phyloP scores from a whole-genome alignment of 768 basidiomycete genomes.

The Ramaria rubella region DNA sequence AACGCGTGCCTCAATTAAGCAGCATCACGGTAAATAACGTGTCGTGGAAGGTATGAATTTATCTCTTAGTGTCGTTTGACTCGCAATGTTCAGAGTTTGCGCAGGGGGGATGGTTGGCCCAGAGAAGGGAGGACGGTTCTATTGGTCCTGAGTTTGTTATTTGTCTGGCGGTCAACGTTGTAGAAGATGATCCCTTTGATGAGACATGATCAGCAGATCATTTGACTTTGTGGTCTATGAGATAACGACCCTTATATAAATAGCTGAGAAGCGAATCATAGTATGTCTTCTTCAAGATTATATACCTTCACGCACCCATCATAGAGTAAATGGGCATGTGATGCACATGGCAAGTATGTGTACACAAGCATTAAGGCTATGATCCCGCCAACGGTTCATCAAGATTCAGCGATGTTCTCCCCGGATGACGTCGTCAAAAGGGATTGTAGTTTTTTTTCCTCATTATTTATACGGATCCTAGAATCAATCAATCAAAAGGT shows the following conservation, averaged over 20 bases:
- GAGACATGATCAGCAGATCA: neutral
- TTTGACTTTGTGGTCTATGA: too few relatives aligned
- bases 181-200: neutral
- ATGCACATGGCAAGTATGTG: neutral
- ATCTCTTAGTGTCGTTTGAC: neutral
- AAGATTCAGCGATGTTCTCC: neutral
- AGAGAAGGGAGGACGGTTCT: neutral
- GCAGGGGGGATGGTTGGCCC: neutral
- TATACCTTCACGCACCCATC: neutral
- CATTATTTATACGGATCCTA: constrained; percentile 1
- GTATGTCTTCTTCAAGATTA: too few relatives aligned
- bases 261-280: too few relatives aligned
- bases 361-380: too few relatives aligned
- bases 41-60: constrained; percentile 1
- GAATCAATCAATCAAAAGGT: neutral
- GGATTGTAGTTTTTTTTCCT: constrained; percentile 2
- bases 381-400: neutral
- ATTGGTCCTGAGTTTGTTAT: neutral
- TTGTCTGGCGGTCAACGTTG: neutral
- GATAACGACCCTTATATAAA: too few relatives aligned
- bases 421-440: too few relatives aligned
- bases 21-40: neutral
- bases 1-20: neutral
- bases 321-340: neutral
- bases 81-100: neutral